phyloP scores from a whole-genome alignment of 163 green algal genomes.

The Chlamydomonas reinhardtii region DNA sequence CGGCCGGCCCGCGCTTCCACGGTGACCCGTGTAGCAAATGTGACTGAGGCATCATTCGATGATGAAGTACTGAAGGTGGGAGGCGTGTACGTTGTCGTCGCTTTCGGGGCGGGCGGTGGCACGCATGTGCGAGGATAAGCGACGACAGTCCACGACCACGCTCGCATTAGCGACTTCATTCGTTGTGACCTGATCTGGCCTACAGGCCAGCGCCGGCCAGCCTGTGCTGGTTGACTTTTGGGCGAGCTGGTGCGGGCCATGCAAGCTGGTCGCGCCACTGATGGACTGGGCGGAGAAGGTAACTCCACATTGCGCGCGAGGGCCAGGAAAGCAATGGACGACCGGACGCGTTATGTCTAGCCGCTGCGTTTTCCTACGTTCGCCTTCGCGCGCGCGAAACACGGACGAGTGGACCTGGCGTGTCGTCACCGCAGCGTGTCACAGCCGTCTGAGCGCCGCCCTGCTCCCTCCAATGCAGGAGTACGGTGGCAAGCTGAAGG shows the following conservation, averaged over 20 bases:
- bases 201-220: slow-evolving; percentile 52
- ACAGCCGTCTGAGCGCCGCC: neutral
- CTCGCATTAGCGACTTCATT: no score
- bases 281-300: slow-evolving; percentile 88
- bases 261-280: slow-evolving; percentile 90
- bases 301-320: neutral
- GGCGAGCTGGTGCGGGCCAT: slow-evolving; percentile 95
- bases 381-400: no score
- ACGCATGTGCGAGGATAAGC: slow-evolving; percentile 4
- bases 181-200: no score
- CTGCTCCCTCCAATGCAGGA: slow-evolving; percentile 64
- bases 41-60: slow-evolving; percentile 70
- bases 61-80: slow-evolving; percentile 81
- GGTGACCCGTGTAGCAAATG: slow-evolving; percentile 50
- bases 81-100: neutral
- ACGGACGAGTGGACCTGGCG: no score
- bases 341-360: neutral
- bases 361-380: neutral
- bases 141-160: neutral
- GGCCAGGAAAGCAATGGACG: neutral
- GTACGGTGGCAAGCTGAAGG: slow-evolving; percentile 86
- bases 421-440: neutral
- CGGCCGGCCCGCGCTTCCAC: no score
- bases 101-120: no score
- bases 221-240: slow-evolving; percentile 95